Evolutionary conservation across 495 filamentous ascomycete species (phyloP).

Genomic region (Hypoxylon fuscum): DNA sequence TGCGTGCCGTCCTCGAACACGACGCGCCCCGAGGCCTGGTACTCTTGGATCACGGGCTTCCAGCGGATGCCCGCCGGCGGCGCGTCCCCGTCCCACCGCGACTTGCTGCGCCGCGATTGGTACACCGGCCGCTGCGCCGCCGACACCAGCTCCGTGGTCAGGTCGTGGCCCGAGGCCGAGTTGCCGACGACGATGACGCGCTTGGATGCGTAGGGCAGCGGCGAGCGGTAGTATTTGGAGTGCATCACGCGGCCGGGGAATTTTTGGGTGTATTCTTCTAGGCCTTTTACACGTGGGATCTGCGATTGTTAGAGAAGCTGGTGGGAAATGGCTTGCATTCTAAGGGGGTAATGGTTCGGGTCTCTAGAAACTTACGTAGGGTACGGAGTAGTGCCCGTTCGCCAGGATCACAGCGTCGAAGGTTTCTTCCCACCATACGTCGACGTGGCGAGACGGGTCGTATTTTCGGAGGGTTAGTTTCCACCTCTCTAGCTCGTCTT

Average conservation of each 20-base stretch:
- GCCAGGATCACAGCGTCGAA: slow-evolving; percentile 62
- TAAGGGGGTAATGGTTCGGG: too few relatives aligned
- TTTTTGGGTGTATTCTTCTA: slow-evolving; percentile 47
- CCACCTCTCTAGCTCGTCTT: slow-evolving; percentile 46
- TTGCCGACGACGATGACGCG: slow-evolving; percentile 58
- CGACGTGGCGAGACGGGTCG: slow-evolving; percentile 49
- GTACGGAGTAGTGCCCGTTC: slow-evolving; percentile 62
- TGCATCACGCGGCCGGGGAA: slow-evolving; percentile 55
- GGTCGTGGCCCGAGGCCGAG: slow-evolving; percentile 61
- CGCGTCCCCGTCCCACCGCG: slow-evolving; percentile 54
- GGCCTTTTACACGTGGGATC: slow-evolving; percentile 55
- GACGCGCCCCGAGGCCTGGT: slow-evolving; percentile 47
- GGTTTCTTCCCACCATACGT: slow-evolving; percentile 58
- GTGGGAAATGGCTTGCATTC: neutral
- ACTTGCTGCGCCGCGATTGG: slow-evolving; percentile 54
- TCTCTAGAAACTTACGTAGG: slow-evolving; percentile 52
- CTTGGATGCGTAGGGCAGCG: slow-evolving; percentile 43
- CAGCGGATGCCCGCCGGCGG: slow-evolving; percentile 55
- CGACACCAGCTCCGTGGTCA: slow-evolving; percentile 49
- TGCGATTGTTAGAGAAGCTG: slow-evolving; percentile 14
- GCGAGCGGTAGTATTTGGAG: slow-evolving; percentile 58
- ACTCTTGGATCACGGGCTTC: slow-evolving; percentile 56
- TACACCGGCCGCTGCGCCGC: slow-evolving; percentile 50
- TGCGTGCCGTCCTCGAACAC: slow-evolving; percentile 54
- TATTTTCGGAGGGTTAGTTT: slow-evolving; percentile 55